phyloP scores from a whole-genome alignment of 805 yeast species.

The Millerozyma miso region DNA sequence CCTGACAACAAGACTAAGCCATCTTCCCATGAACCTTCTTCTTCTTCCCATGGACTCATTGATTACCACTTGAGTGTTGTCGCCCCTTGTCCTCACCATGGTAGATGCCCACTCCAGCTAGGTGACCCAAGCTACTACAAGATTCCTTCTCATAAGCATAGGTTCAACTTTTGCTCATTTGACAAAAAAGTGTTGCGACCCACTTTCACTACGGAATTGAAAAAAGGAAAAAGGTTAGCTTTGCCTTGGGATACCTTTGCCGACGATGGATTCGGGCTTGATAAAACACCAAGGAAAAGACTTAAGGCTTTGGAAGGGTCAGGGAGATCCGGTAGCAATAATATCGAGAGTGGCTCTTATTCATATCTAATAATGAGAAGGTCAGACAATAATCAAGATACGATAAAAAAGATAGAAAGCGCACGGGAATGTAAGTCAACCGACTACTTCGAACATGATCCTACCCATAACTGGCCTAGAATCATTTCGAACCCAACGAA shows the following conservation, averaged over 20 bases:
- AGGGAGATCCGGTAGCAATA: slow-evolving; percentile 74
- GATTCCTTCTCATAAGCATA: slow-evolving; percentile 51
- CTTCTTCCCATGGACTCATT: slow-evolving; percentile 18
- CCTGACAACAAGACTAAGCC: too few species aligned
- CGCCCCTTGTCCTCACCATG: slow-evolving; percentile 91
- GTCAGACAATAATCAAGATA: slow-evolving; percentile 38
- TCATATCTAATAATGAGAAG: slow-evolving; percentile 73
- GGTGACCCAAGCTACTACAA: slow-evolving; percentile 66
- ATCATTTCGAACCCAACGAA: slow-evolving; percentile 68
- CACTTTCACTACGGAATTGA: slow-evolving; percentile 72
- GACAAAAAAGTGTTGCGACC: slow-evolving; percentile 74
- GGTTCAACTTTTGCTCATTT: slow-evolving; percentile 72
- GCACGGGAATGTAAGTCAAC: slow-evolving; percentile 26
- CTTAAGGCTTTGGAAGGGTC: slow-evolving; percentile 51
- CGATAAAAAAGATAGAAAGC: slow-evolving; percentile 39
- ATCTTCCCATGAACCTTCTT: slow-evolving; percentile 2
- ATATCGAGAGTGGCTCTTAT: slow-evolving; percentile 66
- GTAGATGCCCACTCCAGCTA: slow-evolving; percentile 78
- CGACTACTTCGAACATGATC: slow-evolving; percentile 13
- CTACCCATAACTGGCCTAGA: slow-evolving; percentile 60
- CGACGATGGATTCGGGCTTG: slow-evolving; percentile 53
- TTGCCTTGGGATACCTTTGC: slow-evolving; percentile 62
- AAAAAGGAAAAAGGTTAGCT: slow-evolving; percentile 73
- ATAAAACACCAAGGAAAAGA: slow-evolving; percentile 23
- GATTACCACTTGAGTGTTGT: slow-evolving; percentile 59